phyloP scores from a whole-genome alignment of 2,329 filamentous ascomycete genomes.

The Phyllosticta citrichinensis region DNA sequence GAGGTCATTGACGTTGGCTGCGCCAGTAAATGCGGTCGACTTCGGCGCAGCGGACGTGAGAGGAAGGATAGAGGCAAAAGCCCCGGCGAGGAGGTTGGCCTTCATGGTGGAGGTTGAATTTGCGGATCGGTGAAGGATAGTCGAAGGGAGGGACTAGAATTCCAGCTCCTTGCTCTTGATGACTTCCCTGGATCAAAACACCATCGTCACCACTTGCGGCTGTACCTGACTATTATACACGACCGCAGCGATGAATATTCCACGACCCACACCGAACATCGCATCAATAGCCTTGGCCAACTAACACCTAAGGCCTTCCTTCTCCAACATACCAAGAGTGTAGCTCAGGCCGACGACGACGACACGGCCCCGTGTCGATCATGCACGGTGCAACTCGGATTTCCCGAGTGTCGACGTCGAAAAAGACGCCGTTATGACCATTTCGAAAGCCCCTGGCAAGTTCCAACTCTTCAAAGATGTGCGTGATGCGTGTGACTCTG shows the following conservation, averaged over 20 bases:
- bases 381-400: background rate
- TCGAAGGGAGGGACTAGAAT: background rate
- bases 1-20: slow-evolving; percentile 3
- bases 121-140: background rate
- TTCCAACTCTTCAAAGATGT: background rate
- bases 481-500: background rate
- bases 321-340: background rate
- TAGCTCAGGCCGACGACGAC: background rate
- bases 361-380: background rate
- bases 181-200: background rate
- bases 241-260: background rate
- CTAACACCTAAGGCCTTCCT: background rate
- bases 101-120: background rate
- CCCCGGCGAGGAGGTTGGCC: background rate
- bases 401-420: background rate
- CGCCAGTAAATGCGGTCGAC: background rate
- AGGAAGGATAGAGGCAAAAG: background rate
- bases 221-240: background rate
- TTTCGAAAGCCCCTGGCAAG: background rate
- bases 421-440: background rate
- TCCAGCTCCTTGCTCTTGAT: background rate
- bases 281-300: background rate
- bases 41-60: background rate
- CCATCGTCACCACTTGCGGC: background rate
- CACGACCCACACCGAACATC: background rate